Percentiles rank a stretch among this genome's conserved stretches.
These are phyloP conservation scores for Aureobasidium sp. DNA, from an alignment of 2,329 filamentous ascomycete species.

Conservation along the genomic window DNA sequence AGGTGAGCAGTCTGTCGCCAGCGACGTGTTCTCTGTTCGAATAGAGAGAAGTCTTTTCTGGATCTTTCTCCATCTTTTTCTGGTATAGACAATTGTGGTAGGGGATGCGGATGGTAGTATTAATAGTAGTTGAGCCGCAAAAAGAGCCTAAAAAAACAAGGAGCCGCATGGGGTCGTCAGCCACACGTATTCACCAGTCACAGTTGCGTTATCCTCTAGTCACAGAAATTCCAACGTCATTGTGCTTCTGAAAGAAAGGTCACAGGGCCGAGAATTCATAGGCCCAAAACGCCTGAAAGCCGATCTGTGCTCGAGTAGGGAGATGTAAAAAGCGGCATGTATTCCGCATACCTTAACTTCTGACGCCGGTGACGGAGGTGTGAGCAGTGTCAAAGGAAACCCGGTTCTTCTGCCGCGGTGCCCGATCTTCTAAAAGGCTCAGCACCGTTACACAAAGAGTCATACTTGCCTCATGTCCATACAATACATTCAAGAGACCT, in stretches of 20 bases:
- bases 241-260: neutral
- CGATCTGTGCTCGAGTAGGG: neutral
- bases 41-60: neutral
- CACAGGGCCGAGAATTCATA: neutral
- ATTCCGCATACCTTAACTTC: neutral
- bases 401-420: neutral
- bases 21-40: neutral
- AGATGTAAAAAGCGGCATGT: neutral
- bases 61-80: neutral
- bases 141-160: neutral
- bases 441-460: neutral
- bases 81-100: neutral
- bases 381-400: neutral
- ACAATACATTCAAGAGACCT: neutral
- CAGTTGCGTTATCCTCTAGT: neutral
- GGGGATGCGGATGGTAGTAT: neutral
- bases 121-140: constrained; percentile 10
- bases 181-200: neutral
- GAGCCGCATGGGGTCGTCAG: neutral
- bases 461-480: neutral
- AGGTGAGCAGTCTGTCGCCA: neutral
- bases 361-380: neutral
- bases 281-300: neutral
- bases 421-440: neutral
- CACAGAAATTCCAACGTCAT: neutral